Evolutionary conservation across 2,329 filamentous ascomycete species (phyloP).

Genomic region (Annulohypoxylon truncatum): DNA sequence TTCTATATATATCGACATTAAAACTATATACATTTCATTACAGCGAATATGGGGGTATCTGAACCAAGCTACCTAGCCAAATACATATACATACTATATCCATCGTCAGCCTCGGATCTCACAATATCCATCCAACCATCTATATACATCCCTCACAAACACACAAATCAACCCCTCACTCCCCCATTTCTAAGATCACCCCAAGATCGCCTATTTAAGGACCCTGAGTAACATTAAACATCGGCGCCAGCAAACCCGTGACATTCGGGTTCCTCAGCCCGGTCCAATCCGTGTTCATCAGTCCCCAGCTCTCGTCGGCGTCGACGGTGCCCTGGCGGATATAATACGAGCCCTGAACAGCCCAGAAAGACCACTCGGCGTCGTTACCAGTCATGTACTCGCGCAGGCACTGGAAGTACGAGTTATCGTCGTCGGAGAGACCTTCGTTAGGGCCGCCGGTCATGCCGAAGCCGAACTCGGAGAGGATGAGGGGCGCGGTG

Average conservation of each 20-base stretch:
- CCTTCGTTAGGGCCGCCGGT: slow-evolving; percentile 56
- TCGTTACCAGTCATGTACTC: slow-evolving; percentile 66
- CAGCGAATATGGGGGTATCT: slow-evolving; percentile 22
- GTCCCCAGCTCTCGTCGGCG: slow-evolving; percentile 65
- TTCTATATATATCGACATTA: not conserved
- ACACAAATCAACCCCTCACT: not conserved
- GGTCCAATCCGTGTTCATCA: slow-evolving; percentile 59
- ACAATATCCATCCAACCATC: not conserved
- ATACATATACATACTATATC: not conserved
- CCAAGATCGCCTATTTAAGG: slow-evolving; percentile 45
- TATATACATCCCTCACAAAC: not conserved
- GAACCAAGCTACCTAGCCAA: slow-evolving; percentile 3
- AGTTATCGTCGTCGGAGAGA: slow-evolving; percentile 57
- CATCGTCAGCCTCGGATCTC: not conserved
- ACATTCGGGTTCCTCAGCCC: slow-evolving; percentile 55
- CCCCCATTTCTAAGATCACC: not conserved
- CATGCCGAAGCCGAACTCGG: slow-evolving; percentile 69
- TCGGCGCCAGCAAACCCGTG: slow-evolving; percentile 49
- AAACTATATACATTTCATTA: not conserved
- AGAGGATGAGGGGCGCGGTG: slow-evolving; percentile 67
- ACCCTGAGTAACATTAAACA: slow-evolving; percentile 57
- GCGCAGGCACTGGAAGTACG: slow-evolving; percentile 64
- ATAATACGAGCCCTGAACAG: slow-evolving; percentile 69
- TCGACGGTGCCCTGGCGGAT: slow-evolving; percentile 62
- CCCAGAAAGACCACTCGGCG: slow-evolving; percentile 70